Evolutionary conservation across 2,329 filamentous ascomycete genomes (phyloP).

Genomic region (Trichoderma atrobrunneum): DNA sequence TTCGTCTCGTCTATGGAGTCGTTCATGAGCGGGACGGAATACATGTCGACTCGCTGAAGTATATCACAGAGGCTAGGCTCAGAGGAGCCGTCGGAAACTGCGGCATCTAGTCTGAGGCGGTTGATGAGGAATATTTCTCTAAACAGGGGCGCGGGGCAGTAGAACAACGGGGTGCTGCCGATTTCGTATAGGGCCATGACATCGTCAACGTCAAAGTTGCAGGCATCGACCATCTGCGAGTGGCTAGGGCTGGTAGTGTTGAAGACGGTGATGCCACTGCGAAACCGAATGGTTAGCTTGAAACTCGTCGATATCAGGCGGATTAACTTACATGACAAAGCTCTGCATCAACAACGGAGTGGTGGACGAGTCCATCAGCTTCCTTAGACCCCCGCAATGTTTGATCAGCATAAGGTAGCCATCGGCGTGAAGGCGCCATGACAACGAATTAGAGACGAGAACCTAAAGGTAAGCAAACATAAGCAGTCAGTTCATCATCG

Average conservation of each 20-base stretch:
- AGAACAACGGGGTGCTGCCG: background rate
- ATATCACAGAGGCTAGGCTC: constrained; percentile 2
- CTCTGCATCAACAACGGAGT: constrained; percentile 12
- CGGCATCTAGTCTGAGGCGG: constrained; percentile 1
- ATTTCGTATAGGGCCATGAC: constrained; percentile 12
- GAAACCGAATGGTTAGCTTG: background rate
- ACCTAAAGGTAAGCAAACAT: constrained; percentile 1
- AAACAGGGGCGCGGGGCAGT: constrained; percentile 13
- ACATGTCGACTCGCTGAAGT: constrained; percentile 7
- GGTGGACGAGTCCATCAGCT: background rate
- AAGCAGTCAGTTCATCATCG: background rate
- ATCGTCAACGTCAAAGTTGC: constrained; percentile 14
- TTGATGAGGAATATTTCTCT: constrained; percentile 17
- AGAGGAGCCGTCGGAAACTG: background rate
- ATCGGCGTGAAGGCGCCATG: constrained; percentile 9
- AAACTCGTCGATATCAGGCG: background rate
- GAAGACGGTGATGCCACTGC: constrained; percentile 11
- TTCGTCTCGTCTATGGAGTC: background rate
- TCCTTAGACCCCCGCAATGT: constrained; percentile 15
- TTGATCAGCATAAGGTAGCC: constrained; percentile 16
- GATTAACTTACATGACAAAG: constrained; percentile 2
- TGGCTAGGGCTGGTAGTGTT: constrained; percentile 16
- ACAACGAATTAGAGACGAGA: background rate
- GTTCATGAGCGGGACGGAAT: background rate
- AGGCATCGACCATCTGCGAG: constrained; percentile 6